A percentile compares a stretch with the other conserved stretches of the same genome.
phyloP scores from a whole-genome alignment of 805 yeast species.

The Allodekkera sacchari region DNA sequence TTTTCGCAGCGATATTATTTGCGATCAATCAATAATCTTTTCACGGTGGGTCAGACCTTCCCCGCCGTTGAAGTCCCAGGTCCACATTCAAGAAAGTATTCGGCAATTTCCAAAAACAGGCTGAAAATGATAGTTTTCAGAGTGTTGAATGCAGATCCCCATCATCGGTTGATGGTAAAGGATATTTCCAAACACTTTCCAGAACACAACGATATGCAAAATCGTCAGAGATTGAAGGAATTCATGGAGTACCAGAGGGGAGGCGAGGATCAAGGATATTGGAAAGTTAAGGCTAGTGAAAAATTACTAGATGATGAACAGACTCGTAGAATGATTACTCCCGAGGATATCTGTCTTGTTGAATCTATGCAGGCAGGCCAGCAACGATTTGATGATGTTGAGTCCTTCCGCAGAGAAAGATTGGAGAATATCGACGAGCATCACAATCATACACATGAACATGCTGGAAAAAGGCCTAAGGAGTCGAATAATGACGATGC shows the following conservation, averaged over 20 bases:
- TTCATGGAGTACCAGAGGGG: slow-evolving; percentile 95
- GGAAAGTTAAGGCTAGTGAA: slow-evolving; percentile 76
- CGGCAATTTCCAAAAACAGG: slow-evolving; percentile 85
- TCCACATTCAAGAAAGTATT: slow-evolving; percentile 93
- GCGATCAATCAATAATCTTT: slow-evolving; percentile 60
- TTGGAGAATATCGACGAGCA: slow-evolving; percentile 17
- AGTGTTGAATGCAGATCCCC: slow-evolving; percentile 66
- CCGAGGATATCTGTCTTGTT: slow-evolving; percentile 80
- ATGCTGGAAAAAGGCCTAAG: slow-evolving; percentile 12
- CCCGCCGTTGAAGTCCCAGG: slow-evolving; percentile 97
- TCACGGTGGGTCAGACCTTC: slow-evolving; percentile 84
- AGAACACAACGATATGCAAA: slow-evolving; percentile 95
- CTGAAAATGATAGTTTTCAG: slow-evolving; percentile 90
- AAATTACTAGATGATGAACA: slow-evolving; percentile 68
- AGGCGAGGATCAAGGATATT: slow-evolving; percentile 89
- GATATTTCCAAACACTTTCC: slow-evolving; percentile 92
- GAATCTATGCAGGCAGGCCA: slow-evolving; percentile 95
- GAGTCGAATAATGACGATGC: slow-evolving; percentile 42
- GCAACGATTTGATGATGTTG: slow-evolving; percentile 75
- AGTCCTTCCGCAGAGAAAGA: slow-evolving; percentile 39
- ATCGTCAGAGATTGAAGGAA: slow-evolving; percentile 89
- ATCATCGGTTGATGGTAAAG: slow-evolving; percentile 69
- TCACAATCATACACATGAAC: slow-evolving; percentile 5
- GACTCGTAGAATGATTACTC: slow-evolving; percentile 74
- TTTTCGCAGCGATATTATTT: slow-evolving; percentile 55